phyloP scores from a whole-genome alignment of 2,329 filamentous ascomycete species.

The Fusarium nanum region DNA sequence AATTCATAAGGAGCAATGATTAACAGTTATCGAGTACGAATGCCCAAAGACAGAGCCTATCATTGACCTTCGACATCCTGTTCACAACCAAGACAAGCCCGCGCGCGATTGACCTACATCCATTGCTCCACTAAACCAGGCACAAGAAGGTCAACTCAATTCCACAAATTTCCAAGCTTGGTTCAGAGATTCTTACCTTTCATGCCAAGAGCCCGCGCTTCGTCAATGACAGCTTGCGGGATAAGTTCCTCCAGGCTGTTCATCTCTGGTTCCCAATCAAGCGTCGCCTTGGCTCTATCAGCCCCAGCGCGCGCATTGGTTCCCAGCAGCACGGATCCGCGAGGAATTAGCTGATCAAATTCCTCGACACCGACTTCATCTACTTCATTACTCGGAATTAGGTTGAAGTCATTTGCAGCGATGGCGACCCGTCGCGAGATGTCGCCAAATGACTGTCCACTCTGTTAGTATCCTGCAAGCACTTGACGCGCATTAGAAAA shows the following conservation, averaged over 20 bases:
- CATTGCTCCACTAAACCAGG: conserved; percentile 4
- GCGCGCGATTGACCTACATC: background rate
- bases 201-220: conserved; percentile 29
- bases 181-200: background rate
- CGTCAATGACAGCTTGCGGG: conserved; percentile 36
- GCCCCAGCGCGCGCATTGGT: conserved; percentile 66
- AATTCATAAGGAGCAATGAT: background rate
- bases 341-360: conserved; percentile 55
- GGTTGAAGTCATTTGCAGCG: conserved; percentile 41
- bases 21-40: background rate
- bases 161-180: background rate
- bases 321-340: conserved; percentile 63
- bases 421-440: conserved; percentile 44
- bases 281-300: conserved; percentile 60
- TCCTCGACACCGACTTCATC: conserved; percentile 52
- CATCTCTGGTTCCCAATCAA: conserved; percentile 65
- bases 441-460: conserved; percentile 43
- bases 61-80: background rate
- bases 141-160: background rate
- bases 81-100: background rate
- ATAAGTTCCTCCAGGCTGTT: conserved; percentile 59
- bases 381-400: conserved; percentile 36
- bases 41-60: background rate
- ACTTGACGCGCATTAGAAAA: background rate
- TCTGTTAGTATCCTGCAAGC: background rate